These are phyloP conservation scores for Lupinus albus DNA, from an alignment of 306 rosid genomes.

Conservation along the genomic window DNA sequence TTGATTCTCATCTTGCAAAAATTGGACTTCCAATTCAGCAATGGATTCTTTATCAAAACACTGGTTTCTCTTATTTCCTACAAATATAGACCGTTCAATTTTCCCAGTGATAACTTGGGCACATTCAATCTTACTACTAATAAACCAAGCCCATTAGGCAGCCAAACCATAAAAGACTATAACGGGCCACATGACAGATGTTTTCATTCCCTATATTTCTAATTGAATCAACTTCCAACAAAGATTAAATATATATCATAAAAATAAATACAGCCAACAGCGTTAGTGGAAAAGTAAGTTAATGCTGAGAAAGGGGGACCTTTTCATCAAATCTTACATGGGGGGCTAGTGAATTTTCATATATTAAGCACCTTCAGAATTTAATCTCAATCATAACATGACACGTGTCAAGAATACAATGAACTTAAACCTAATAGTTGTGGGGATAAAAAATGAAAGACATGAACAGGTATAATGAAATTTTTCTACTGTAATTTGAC, in stretches of 20 bases:
- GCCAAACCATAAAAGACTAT: no score
- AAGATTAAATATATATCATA: conserved; percentile 4
- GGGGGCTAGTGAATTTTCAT: not conserved
- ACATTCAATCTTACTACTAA: no score
- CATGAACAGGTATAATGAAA: not conserved
- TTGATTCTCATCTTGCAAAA: no score
- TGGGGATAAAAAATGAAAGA: not conserved
- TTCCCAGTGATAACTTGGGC: no score
- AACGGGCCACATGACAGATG: not conserved
- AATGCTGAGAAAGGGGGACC: not conserved
- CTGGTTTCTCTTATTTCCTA: no score
- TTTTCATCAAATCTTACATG: conserved; percentile 3
- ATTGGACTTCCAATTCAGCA: no score
- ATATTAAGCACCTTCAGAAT: conserved; percentile 17
- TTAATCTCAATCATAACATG: conserved; percentile 16
- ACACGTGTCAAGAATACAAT: not conserved
- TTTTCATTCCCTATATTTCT: not conserved
- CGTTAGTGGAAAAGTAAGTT: not conserved
- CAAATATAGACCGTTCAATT: no score
- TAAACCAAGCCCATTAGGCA: no score
- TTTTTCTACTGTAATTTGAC: conserved; percentile 17
- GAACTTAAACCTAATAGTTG: conserved; percentile 7
- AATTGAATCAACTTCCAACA: conserved; percentile 2
- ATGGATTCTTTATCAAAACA: no score
- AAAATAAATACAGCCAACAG: not conserved